Percentiles rank a stretch among this genome's conserved stretches.
phyloP scores from a whole-genome alignment of 768 basidiomycete genomes.

The Sarcomyxa edulis region DNA sequence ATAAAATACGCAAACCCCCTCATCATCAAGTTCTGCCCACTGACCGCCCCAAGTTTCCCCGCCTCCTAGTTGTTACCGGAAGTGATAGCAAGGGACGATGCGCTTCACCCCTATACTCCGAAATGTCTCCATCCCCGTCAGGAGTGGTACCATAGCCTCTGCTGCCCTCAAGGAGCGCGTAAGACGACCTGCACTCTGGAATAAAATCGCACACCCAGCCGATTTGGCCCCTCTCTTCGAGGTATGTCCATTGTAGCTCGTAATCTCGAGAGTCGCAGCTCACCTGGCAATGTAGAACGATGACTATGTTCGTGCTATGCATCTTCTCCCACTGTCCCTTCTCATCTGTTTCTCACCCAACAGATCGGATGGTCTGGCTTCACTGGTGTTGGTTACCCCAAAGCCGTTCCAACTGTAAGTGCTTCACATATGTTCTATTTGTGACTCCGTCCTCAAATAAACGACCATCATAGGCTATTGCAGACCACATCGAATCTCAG shows the following conservation, averaged over 20 bases:
- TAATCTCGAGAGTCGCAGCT: not conserved
- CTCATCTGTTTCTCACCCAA: not conserved
- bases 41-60: too few species aligned
- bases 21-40: too few species aligned
- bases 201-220: conserved; percentile 28
- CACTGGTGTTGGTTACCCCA: conserved; percentile 47
- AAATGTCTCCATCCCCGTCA: conserved; percentile 17
- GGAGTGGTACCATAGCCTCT: too few species aligned
- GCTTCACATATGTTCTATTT: not conserved
- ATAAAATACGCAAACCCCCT: too few species aligned
- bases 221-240: conserved; percentile 39
- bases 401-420: conserved; percentile 36
- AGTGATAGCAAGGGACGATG: too few species aligned
- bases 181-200: conserved; percentile 29
- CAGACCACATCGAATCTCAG: conserved; percentile 36
- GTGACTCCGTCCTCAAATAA: too few species aligned
- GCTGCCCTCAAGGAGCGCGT: conserved; percentile 38
- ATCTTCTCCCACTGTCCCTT: too few species aligned
- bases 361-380: conserved; percentile 50
- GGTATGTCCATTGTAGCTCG: conserved; percentile 16
- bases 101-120: conserved; percentile 22
- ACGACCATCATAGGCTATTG: conserved; percentile 30
- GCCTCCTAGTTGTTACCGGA: too few species aligned
- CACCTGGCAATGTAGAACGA: conserved; percentile 32
- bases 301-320: conserved; percentile 38